Percentiles rank a stretch among this genome's conserved stretches.
These are phyloP conservation scores for Scheffersomyces illinoinensis DNA, from an alignment of 1,139 yeast species.

Conservation along the genomic window DNA sequence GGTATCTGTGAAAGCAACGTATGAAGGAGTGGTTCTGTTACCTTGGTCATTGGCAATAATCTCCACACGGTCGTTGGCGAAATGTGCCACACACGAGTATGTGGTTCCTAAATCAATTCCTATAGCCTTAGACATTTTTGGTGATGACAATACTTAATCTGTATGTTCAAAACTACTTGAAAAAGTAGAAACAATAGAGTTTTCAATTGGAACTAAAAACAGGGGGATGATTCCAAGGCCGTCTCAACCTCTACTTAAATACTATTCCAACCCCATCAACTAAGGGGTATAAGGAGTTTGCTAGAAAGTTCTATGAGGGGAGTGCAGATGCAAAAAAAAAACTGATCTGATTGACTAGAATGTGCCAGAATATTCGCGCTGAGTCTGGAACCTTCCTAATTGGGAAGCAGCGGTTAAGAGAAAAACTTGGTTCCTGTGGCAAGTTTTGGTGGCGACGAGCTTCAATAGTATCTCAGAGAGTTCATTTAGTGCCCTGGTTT, in stretches of 20 bases:
- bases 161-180: neutral
- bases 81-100: constrained; percentile 28
- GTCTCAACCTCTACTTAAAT: neutral
- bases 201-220: neutral
- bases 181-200: neutral
- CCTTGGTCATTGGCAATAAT: constrained; percentile 54
- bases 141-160: neutral
- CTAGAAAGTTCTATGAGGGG: neutral
- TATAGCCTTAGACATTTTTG: constrained; percentile 18
- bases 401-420: neutral
- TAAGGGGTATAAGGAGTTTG: neutral
- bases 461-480: neutral
- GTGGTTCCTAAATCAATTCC: constrained; percentile 33
- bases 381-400: neutral
- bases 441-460: neutral
- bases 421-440: neutral
- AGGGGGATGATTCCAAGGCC: neutral
- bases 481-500: neutral
- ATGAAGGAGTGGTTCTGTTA: constrained; percentile 40
- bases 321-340: neutral
- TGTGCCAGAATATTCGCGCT: neutral
- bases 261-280: neutral
- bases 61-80: constrained; percentile 18
- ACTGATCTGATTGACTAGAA: neutral
- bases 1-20: constrained; percentile 29